These are phyloP conservation scores for Venturiaceae sp. DNA, from an alignment of 2,329 filamentous ascomycete species.

Conservation along the genomic window DNA sequence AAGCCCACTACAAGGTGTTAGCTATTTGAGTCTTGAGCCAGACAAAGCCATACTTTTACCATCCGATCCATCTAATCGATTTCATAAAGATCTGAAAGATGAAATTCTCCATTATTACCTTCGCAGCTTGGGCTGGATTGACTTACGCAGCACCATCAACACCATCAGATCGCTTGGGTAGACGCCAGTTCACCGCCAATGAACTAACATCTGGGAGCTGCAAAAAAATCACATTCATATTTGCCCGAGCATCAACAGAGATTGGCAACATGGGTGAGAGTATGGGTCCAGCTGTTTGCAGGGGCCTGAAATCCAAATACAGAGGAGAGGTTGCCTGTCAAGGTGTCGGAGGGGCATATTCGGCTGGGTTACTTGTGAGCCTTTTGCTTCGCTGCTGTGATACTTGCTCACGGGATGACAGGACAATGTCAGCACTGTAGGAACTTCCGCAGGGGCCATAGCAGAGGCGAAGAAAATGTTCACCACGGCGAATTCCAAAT, in stretches of 20 bases:
- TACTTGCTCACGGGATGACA: too few relatives aligned
- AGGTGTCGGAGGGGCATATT: background rate
- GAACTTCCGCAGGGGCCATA: slow-evolving; percentile 3
- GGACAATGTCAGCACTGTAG: slow-evolving; percentile 4
- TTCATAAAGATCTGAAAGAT: too few relatives aligned
- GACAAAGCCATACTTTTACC: too few relatives aligned
- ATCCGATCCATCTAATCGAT: too few relatives aligned
- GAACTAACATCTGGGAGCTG: slow-evolving; percentile 28
- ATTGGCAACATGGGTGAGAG: slow-evolving; percentile 22
- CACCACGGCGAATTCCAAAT: slow-evolving; percentile 1
- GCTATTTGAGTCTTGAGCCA: too few relatives aligned
- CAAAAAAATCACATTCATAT: slow-evolving; percentile 28
- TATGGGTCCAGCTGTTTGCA: background rate
- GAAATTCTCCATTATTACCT: too few relatives aligned
- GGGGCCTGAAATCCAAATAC: background rate
- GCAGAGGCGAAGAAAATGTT: slow-evolving; percentile 5
- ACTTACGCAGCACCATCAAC: too few relatives aligned
- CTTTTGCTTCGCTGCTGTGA: too few relatives aligned
- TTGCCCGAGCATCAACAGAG: slow-evolving; percentile 30
- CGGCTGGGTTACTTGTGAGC: background rate
- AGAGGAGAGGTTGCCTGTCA: background rate
- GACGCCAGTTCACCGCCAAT: too few relatives aligned
- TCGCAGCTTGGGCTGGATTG: too few relatives aligned
- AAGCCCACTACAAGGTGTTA: too few relatives aligned
- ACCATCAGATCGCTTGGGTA: too few relatives aligned